Evolutionary conservation across 345 rosid genomes (phyloP), one percentile per base, ranked within the genome.

Genomic region (Brassica napus): DNA sequence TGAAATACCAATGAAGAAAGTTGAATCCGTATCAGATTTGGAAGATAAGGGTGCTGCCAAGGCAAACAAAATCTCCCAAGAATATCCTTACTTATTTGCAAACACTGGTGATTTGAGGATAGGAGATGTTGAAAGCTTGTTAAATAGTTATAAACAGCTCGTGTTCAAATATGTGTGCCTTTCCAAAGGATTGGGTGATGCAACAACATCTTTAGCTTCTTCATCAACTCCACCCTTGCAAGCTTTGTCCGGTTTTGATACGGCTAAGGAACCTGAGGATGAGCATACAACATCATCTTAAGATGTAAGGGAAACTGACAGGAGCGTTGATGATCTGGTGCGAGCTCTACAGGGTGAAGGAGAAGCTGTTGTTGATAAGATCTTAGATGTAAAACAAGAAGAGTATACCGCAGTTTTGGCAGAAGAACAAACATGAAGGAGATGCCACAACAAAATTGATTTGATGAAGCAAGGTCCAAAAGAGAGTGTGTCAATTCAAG

Each of bases 31-130:
- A 52, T 86, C 90, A 0, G 97, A 95, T 69, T 82, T 95, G 87
- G 94, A 90, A 90, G 84, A 85, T 77, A 87, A 83, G 77, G 98
- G 98, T 82, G 98, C 94, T 18, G 66, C 88, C 8, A 75, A 76
- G 64, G 57, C 81, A 8, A 85, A 81, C 72, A 73, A 82, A 77
- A 79, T 87, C 65, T 87, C 91, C 78, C 86, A 71, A 81, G 97
- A 90, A 64, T 88, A 84, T 83, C 94, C 99, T 2, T 95, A 90
- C 83, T 61, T 93, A 65, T 91, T 82, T 88, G 87, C 94, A 18
- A 80, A 76, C 35, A 86, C 75, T 47, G 97, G 97, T 74, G 97
- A 95, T 82, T 79, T 93, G 74, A 90, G 97, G 16, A 66, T 90
- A 57, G 85, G 74, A 26, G 94, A 91, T 73, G 96, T 90, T 4